A percentile compares a stretch with the other conserved stretches of the same genome.
These are phyloP conservation scores for Fusarium sublunatum DNA, from an alignment of 2,329 filamentous ascomycete genomes.

Conservation along the genomic window DNA sequence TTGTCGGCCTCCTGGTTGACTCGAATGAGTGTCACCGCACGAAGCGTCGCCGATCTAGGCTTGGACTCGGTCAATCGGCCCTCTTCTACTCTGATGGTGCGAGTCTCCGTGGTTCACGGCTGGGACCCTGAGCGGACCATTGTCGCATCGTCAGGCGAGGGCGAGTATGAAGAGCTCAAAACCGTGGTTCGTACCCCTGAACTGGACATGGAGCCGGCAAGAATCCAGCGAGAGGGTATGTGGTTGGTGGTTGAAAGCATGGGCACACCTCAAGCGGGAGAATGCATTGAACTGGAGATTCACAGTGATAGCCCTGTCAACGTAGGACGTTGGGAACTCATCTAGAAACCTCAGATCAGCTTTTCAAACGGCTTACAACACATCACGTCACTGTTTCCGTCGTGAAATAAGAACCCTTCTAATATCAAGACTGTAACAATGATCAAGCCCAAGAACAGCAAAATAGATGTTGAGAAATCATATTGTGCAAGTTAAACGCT, in stretches of 20 bases:
- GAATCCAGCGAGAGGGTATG: constrained; percentile 66
- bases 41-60: constrained; percentile 46
- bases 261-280: constrained; percentile 60
- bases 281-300: constrained; percentile 64
- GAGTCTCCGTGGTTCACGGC: constrained; percentile 78
- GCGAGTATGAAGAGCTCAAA: constrained; percentile 77
- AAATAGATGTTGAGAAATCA: constrained; percentile 8
- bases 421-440: neutral
- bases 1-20: constrained; percentile 64
- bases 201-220: constrained; percentile 77
- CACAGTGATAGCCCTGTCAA: constrained; percentile 61
- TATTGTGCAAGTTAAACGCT: constrained; percentile 12
- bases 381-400: too few species aligned
- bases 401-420: too few species aligned
- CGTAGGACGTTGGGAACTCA: constrained; percentile 57
- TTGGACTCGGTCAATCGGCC: constrained; percentile 24
- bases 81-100: constrained; percentile 67
- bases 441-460: neutral
- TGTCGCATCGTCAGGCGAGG: constrained; percentile 75
- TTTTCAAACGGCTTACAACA: neutral
- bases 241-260: constrained; percentile 88
- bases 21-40: constrained; percentile 57
- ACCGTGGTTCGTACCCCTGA: constrained; percentile 76
- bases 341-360: constrained; percentile 15
- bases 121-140: constrained; percentile 74